These are phyloP conservation scores for Scolecobasidium constrictum DNA, from an alignment of 2,329 filamentous ascomycete genomes.

Conservation along the genomic window DNA sequence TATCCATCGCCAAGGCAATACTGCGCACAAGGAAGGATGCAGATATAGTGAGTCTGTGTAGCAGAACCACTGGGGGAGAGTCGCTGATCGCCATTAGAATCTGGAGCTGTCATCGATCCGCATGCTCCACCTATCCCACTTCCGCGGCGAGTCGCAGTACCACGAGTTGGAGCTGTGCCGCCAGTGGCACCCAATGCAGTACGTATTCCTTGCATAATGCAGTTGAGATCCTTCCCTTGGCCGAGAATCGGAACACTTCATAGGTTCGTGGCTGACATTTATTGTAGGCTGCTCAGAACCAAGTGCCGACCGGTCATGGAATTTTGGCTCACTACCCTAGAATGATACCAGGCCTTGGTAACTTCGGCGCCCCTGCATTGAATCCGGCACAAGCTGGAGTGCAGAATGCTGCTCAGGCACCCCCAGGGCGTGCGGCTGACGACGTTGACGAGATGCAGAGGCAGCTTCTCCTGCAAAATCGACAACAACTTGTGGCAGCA, in stretches of 20 bases:
- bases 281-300: background rate
- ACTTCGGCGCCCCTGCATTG: background rate
- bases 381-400: background rate
- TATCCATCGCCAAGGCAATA: slow-evolving; percentile 6
- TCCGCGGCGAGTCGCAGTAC: background rate
- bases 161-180: background rate
- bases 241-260: background rate
- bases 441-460: background rate
- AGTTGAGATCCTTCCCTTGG: background rate
- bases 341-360: background rate
- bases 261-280: background rate
- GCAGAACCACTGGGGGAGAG: background rate
- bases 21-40: slow-evolving; percentile 1
- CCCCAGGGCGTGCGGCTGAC: background rate
- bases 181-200: too few relatives aligned
- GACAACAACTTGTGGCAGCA: background rate
- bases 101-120: background rate
- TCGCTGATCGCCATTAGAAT: background rate
- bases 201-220: too few relatives aligned
- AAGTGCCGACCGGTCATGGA: background rate
- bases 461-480: background rate
- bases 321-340: background rate
- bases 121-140: background rate
- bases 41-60: background rate
- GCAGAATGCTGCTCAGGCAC: background rate